Conservation (phyloP, 1,284 basidiomycete genomes). For the Fomitopsis palustris region DNA sequence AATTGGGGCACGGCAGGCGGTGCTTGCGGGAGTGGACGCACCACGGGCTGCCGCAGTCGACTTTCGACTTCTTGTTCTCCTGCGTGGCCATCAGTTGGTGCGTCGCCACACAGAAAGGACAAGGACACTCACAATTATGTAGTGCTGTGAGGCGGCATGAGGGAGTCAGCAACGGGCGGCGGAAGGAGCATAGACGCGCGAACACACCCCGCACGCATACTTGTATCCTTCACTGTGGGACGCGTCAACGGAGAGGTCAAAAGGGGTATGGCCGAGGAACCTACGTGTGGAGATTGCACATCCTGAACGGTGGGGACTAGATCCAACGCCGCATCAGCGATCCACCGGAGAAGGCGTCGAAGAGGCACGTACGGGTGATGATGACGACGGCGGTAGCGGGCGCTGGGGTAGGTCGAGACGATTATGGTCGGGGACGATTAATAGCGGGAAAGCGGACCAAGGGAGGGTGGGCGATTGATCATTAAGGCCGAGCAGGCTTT, state of each 20-base stretch:
- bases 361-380: not conserved
- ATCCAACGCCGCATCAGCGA: not conserved
- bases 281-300: slow-evolving; percentile 75
- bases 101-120: not conserved
- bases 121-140: slow-evolving; percentile 43
- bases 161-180: slow-evolving; percentile 16
- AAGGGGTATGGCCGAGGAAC: slow-evolving; percentile 26
- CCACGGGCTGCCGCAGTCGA: slow-evolving; percentile 56
- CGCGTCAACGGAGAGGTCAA: slow-evolving; percentile 14
- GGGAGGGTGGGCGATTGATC: slow-evolving; percentile 7
- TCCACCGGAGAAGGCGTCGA: not conserved
- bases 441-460: slow-evolving; percentile 1
- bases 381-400: slow-evolving; percentile 1
- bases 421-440: not conserved
- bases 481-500: slow-evolving; percentile 15
- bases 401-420: not conserved
- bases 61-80: slow-evolving; percentile 60
- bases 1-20: slow-evolving; percentile 48
- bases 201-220: slow-evolving; percentile 67
- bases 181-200: slow-evolving; percentile 9
- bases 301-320: slow-evolving; percentile 24
- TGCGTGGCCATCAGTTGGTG: slow-evolving; percentile 15
- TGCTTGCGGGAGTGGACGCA: slow-evolving; percentile 59
- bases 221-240: slow-evolving; percentile 66
- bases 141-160: slow-evolving; percentile 39